Base-by-base conservation (phyloP, 1,139 yeast species). In the Sugiyamaella paludigena region DNA sequence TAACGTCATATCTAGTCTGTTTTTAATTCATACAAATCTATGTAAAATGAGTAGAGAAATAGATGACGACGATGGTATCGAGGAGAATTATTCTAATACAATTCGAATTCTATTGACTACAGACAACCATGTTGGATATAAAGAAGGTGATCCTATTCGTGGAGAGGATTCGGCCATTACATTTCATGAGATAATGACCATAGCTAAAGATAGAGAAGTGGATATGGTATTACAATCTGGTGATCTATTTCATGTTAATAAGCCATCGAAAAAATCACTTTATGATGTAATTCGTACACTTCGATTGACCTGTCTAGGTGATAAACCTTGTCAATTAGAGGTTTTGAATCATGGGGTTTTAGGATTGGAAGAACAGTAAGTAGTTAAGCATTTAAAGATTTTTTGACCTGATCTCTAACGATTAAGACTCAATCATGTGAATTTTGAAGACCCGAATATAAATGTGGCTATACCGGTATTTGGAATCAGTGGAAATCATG, bases 401-500 rank as follows among this genome's bases (percentile, higher is more conserved):
- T 19, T 19, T 19, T 19, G 24, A 19, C 24, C 15, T 19, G 24
- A 19, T 31, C 13, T 16, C 33, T 31, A 40, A 35, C 38, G 10
- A 9, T 32, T 37, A 48, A 50, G 63, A 29, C 75, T 85, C 56
- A 78, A 82, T 48, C 79, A 80, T 45, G 86, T 91, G 35, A 89
- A 91, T 62, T 92, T 87, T 64, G 95, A 87, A 61, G 98, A 92
- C 64, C 89, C 91, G 2, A 88, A 92, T 66, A 69, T 88, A 52
- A 92, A 92, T 65, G 83, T 92, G 2, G 82, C 95, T 0, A 79
- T 89, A n/a, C 99, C 99, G 0, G 79, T 92, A 16, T 89, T 92
- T 73, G 94, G 94, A 9, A 92, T 94, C 8, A 83, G 92, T 50
- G 99, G 99, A 2, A 92, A 92, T 61, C 99, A 92, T 66, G 99